A percentile compares a stretch with the other conserved stretches of the same genome.
phyloP scores from a whole-genome alignment of 2,329 filamentous ascomycete genomes.

The Fusarium piperis region DNA sequence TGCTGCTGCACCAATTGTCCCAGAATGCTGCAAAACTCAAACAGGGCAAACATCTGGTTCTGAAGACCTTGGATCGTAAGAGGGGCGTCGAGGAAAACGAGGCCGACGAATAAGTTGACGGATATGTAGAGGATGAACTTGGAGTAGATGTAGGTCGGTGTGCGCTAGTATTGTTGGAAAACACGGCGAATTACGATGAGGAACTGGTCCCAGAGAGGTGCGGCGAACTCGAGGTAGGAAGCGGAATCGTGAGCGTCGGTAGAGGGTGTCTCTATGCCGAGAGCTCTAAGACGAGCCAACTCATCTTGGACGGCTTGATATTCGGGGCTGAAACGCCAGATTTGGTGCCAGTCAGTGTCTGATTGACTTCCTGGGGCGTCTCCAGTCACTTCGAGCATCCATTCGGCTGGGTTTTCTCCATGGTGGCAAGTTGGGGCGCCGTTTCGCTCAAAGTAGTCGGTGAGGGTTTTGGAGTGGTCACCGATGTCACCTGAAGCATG shows the following conservation, averaged over 20 bases:
- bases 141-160: conserved; percentile 70
- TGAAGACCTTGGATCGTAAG: conserved; percentile 72
- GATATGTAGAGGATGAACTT: conserved; percentile 48
- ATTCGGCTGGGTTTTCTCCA: conserved; percentile 73
- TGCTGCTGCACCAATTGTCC: conserved; percentile 71
- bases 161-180: conserved; percentile 48
- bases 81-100: conserved; percentile 71
- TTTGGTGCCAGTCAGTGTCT: conserved; percentile 50
- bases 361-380: conserved; percentile 60
- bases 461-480: conserved; percentile 61
- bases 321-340: conserved; percentile 50
- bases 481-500: conserved; percentile 63
- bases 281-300: conserved; percentile 38
- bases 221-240: conserved; percentile 44
- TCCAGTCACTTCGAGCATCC: conserved; percentile 64
- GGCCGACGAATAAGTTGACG: conserved; percentile 69
- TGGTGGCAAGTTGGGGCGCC: conserved; percentile 62
- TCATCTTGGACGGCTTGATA: conserved; percentile 45
- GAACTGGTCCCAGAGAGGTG: conserved; percentile 42
- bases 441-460: conserved; percentile 70
- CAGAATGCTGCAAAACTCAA: conserved; percentile 77
- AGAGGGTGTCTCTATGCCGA: rapidly evolving
- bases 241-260: background rate
- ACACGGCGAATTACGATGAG: conserved; percentile 48
- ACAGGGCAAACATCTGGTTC: conserved; percentile 77